Evolutionary conservation across 192 early-diverging fungal species (phyloP).

Genomic region (Kickxella alabastrina): DNA sequence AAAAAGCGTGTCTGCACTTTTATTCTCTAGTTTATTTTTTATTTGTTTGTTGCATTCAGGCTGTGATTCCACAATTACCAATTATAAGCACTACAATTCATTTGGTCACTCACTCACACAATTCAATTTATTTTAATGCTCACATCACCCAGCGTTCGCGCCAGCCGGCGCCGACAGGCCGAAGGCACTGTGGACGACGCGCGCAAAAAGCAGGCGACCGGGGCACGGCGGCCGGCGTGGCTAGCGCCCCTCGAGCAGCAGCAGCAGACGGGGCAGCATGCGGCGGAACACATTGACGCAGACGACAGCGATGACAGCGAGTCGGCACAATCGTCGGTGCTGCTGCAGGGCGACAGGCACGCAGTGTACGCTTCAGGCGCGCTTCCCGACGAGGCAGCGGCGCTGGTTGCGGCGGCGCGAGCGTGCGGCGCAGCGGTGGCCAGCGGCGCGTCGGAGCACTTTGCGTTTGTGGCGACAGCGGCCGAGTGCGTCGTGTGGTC

Average conservation of each 20-base stretch:
- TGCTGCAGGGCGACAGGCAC: slow-evolving; percentile 30
- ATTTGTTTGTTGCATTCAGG: no score
- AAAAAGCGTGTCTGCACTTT: no score
- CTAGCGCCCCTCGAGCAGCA: slow-evolving; percentile 4
- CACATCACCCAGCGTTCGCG: slow-evolving; percentile 25
- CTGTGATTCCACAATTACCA: no score
- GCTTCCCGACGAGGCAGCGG: slow-evolving; percentile 17
- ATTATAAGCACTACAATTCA: no score
- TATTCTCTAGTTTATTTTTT: neutral
- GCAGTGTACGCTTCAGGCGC: slow-evolving; percentile 21
- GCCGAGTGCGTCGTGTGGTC: slow-evolving; percentile 35
- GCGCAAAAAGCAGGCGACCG: slow-evolving; percentile 16
- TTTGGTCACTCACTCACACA: no score
- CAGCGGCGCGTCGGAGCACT: slow-evolving; percentile 5
- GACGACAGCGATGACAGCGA: no score
- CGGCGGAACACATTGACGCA: no score
- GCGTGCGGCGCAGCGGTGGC: slow-evolving; percentile 5
- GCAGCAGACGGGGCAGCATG: neutral
- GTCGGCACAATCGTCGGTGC: no score
- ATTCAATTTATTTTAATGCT: no score
- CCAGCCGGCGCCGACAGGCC: slow-evolving; percentile 15
- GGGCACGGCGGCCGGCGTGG: slow-evolving; percentile 9
- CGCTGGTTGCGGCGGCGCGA: slow-evolving; percentile 7
- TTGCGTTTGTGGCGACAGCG: slow-evolving; percentile 35
- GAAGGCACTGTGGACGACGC: neutral